Conservation (phyloP, 768 basidiomycete genomes). For the Termitomyces sp. region DNA sequence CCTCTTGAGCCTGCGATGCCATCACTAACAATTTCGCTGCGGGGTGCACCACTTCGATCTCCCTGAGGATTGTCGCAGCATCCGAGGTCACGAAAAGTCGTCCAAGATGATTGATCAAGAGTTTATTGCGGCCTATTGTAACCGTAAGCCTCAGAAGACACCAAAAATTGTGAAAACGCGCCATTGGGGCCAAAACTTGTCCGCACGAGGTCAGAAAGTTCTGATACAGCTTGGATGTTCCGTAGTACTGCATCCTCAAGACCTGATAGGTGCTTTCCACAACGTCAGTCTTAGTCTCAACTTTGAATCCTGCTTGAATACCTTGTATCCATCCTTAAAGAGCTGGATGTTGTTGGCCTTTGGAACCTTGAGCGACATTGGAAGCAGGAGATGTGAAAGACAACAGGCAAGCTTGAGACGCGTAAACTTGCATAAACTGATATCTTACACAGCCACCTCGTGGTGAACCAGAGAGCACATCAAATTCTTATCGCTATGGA, state of each 20-base stretch:
- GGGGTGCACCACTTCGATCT: conserved; percentile 98
- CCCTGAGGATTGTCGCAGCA: conserved; percentile 97
- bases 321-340: conserved; percentile 98
- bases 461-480: not conserved
- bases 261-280: conserved; percentile 69
- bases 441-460: conserved; percentile 23
- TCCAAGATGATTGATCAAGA: conserved; percentile 96
- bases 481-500: not conserved
- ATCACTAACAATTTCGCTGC: conserved; percentile 99
- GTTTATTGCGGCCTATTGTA: conserved; percentile 84
- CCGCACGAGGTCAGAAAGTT: conserved; percentile 90
- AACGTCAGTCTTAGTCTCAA: conserved; percentile 2
- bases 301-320: conserved; percentile 19
- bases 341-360: conserved; percentile 85
- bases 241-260: conserved; percentile 96
- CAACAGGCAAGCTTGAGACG: conserved; percentile 9
- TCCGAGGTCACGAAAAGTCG: conserved; percentile 96
- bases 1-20: conserved; percentile 95
- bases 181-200: conserved; percentile 98
- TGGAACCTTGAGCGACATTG: conserved; percentile 93
- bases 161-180: conserved; percentile 33
- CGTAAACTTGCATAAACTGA: conserved; percentile 17
- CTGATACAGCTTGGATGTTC: conserved; percentile 94
- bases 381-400: conserved; percentile 10
- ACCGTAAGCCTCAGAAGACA: not conserved